Conservation (phyloP, 1,284 basidiomycete species). For the Ceratobasidium sp. region DNA sequence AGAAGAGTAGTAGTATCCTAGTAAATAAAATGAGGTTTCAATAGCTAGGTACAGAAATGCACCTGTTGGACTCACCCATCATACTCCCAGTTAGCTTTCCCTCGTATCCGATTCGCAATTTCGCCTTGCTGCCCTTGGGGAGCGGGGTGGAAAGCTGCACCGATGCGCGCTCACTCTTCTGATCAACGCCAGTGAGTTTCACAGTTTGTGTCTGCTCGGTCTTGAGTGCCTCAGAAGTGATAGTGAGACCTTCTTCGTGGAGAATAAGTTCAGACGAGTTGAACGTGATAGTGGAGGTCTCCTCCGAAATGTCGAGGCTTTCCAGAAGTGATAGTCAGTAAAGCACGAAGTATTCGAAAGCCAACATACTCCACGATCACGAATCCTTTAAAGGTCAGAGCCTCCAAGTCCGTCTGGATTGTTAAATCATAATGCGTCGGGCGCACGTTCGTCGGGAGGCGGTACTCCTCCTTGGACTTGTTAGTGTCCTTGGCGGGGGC, state of each 20-base stretch:
- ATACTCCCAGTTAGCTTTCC: conserved; percentile 70
- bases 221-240: conserved; percentile 67
- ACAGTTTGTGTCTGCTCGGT: conserved; percentile 58
- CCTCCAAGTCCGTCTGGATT: conserved; percentile 72
- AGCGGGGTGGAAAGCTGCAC: conserved; percentile 63
- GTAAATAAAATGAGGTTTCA: background rate
- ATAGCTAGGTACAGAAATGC: background rate
- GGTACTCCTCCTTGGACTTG: conserved; percentile 55
- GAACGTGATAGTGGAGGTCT: conserved; percentile 72
- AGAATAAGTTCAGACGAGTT: conserved; percentile 72
- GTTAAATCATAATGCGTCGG: conserved; percentile 78
- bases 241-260: conserved; percentile 66
- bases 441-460: conserved; percentile 76
- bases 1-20: conserved; percentile 46
- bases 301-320: conserved; percentile 73
- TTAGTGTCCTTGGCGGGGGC: conserved; percentile 8
- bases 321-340: conserved; percentile 4
- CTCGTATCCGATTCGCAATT: conserved; percentile 67
- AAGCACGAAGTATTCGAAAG: background rate
- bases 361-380: conserved; percentile 69
- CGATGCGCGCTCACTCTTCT: conserved; percentile 67
- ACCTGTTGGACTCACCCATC: conserved; percentile 55
- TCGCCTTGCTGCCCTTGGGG: conserved; percentile 67
- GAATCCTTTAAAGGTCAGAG: conserved; percentile 76
- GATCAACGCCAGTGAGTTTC: conserved; percentile 59